A percentile compares a stretch with the other conserved stretches of the same genome.
Conservation (phyloP, 176 grass and related monocot genomes). For the Oryza australiensis region DNA sequence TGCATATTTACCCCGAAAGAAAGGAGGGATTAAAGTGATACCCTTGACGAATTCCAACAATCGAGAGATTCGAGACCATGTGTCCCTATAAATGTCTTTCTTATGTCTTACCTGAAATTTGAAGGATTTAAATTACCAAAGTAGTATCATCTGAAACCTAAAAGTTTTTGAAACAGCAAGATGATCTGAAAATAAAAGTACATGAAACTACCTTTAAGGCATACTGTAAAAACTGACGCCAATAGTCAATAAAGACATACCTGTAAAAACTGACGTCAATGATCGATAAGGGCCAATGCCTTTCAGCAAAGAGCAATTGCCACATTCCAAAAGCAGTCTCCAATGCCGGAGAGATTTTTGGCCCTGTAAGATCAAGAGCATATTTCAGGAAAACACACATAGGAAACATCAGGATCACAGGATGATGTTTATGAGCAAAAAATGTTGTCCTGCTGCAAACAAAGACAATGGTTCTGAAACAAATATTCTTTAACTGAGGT, state of each 20-base stretch:
- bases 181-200: slow-evolving; percentile 23
- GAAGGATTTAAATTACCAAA: slow-evolving; percentile 15
- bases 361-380: slow-evolving; percentile 67
- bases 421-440: background rate
- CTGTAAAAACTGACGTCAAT: slow-evolving; percentile 96
- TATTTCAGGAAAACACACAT: slow-evolving; percentile 13
- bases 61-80: slow-evolving; percentile 96
- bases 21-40: slow-evolving; percentile 32
- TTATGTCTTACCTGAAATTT: slow-evolving; percentile 85
- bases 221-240: too few species aligned
- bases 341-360: slow-evolving; percentile 94
- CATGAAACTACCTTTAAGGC: background rate
- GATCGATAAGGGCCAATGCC: slow-evolving; percentile 88
- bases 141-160: background rate
- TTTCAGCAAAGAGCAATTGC: slow-evolving; percentile 91
- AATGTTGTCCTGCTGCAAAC: slow-evolving; percentile 5
- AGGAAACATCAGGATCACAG: slow-evolving; percentile 21
- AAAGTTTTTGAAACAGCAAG: background rate
- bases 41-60: slow-evolving; percentile 98
- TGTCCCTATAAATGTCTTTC: slow-evolving; percentile 96
- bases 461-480: slow-evolving; percentile 24
- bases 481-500: slow-evolving; percentile 14
- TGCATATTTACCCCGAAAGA: background rate
- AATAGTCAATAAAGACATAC: too few species aligned
- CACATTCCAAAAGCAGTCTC: slow-evolving; percentile 99